Percentiles rank a stretch among this genome's conserved stretches.
These are phyloP conservation scores for Hygrocybe punicea DNA, from an alignment of 768 basidiomycete species.

Conservation along the genomic window DNA sequence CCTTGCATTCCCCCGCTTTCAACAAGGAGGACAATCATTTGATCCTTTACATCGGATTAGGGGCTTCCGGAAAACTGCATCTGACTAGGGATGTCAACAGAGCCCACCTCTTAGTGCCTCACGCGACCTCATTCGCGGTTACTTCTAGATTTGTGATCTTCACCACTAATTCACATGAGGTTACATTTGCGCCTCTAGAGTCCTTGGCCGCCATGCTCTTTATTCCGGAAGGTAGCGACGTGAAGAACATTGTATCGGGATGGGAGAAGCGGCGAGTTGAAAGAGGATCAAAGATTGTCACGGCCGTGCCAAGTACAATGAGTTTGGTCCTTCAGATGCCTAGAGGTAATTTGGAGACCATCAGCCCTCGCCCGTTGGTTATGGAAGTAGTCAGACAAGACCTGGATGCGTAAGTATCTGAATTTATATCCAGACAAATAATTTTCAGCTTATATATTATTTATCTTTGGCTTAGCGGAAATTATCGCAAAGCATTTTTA, in stretches of 20 bases:
- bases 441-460: background rate
- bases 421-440: background rate
- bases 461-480: constrained; percentile 44
- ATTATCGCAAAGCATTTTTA: constrained; percentile 84
- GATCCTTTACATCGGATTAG: constrained; percentile 58
- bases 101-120: constrained; percentile 42
- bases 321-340: constrained; percentile 95
- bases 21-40: constrained; percentile 4
- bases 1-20: constrained; percentile 16
- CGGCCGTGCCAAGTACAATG: constrained; percentile 84
- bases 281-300: constrained; percentile 85
- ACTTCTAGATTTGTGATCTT: constrained; percentile 78
- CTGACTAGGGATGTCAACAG: constrained; percentile 35
- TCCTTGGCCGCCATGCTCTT: constrained; percentile 24
- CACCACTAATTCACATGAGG: constrained; percentile 80
- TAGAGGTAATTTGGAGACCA: constrained; percentile 92
- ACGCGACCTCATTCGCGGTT: constrained; percentile 68
- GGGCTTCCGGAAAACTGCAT: constrained; percentile 63
- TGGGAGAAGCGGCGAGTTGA: constrained; percentile 83
- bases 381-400: constrained; percentile 79
- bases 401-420: constrained; percentile 58
- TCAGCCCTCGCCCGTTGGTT: constrained; percentile 89
- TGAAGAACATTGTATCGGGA: constrained; percentile 25
- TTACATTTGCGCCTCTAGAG: constrained; percentile 63
- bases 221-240: constrained; percentile 25